Base-by-base conservation (phyloP, 768 basidiomycete genomes). In the Auricularia sp. region DNA sequence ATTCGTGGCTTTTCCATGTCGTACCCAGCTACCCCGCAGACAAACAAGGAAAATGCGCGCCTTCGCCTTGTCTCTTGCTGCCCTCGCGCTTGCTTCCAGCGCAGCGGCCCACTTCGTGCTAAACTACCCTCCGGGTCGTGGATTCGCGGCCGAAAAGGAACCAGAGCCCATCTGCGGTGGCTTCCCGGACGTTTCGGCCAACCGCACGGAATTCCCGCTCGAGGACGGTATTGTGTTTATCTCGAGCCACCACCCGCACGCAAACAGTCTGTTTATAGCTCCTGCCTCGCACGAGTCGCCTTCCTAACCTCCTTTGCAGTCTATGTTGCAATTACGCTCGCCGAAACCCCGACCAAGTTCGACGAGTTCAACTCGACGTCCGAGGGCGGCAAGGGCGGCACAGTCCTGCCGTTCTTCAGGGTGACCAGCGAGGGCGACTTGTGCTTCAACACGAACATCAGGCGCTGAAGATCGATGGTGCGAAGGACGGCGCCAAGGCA, bases 51-150 rank as follows among this genome's bases (percentile, higher is more conserved):
- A 7, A 8, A 42, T 42, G 39, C 39, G 39, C 23, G 62, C 63
- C 36, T 64, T 21, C 64, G 61, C 36, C 66, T 66, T 1, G 61
- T 64, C 29, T 47, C 62, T 16, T 65, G 67, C 77, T 68, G 29
- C 75, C 35, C 59, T 79, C 58, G 47, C 75, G 64, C 39, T 82
- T 64, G 64, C 83, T 34, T 70, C 74, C 43, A 69, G 73, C 42
- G 85, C 77, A 36, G 77, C 76, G 60, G 91, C 90, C 7, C 92
- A 95, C 74, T 94, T 93, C 76, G 86, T 88, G 68, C 78, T 93
- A 53, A 82, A 87, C 69, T 93, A 83, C 73, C 93, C 92, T 18
- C 68, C 77, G 0, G 86, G 90, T 11, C 80, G 92, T 59, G 93
- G 92, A 1, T 93, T 94, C 72, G 79, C 79, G 63, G 81, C 86